Conservation (phyloP, 2,329 filamentous ascomycete species). For the Penicillium nordicum region DNA sequence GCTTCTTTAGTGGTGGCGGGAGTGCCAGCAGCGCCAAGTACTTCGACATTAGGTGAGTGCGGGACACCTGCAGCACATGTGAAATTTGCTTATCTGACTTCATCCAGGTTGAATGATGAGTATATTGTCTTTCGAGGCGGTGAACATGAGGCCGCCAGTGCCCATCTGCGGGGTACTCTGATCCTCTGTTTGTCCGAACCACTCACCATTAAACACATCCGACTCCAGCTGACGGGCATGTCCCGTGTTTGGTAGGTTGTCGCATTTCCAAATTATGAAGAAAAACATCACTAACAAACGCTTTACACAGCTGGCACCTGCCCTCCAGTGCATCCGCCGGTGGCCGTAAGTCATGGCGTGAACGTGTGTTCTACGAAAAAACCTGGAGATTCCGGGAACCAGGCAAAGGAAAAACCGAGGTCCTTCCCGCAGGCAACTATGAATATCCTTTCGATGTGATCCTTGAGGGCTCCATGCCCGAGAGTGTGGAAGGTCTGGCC, state of each 20-base stretch:
- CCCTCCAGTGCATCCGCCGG: constrained; percentile 37
- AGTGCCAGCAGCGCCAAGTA: constrained; percentile 47
- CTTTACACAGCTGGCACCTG: constrained; percentile 31
- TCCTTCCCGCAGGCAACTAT: constrained; percentile 71
- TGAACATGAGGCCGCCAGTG: constrained; percentile 71
- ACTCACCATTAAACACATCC: constrained; percentile 69
- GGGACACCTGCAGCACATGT: constrained; percentile 1
- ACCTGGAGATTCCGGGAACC: constrained; percentile 66
- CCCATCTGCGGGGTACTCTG: constrained; percentile 68
- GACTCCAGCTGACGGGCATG: constrained; percentile 67
- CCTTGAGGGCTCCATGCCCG: constrained; percentile 65
- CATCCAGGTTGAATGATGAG: constrained; percentile 66
- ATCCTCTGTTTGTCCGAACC: constrained; percentile 69
- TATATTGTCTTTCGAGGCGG: constrained; percentile 75
- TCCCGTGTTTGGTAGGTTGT: constrained; percentile 64
- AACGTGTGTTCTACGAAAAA: constrained; percentile 61
- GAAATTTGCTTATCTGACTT: constrained; percentile 18
- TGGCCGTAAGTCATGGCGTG: constrained; percentile 40
- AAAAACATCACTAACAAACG: not conserved
- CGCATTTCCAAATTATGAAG: not conserved
- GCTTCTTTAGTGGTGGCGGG: constrained; percentile 43
- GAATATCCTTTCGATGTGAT: constrained; percentile 77
- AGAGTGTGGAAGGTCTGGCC: constrained; percentile 85
- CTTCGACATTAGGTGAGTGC: constrained; percentile 48
- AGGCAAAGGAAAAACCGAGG: constrained; percentile 49